Percentiles rank a stretch among this genome's conserved stretches.
These are phyloP conservation scores for Hypoxylon cercidicola DNA, from an alignment of 495 filamentous ascomycete species.

Conservation along the genomic window DNA sequence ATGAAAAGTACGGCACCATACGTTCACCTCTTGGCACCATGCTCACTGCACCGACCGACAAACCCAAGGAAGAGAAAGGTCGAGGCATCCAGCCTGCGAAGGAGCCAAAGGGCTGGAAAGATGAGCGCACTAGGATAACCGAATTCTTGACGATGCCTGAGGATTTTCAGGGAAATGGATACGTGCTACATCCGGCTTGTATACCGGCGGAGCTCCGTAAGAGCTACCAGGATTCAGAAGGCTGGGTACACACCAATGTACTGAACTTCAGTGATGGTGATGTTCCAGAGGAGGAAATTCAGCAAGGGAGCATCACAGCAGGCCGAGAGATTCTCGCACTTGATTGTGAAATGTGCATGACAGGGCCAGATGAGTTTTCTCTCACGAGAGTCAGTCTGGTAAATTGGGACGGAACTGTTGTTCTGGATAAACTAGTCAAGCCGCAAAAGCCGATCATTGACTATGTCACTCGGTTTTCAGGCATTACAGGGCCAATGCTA, in stretches of 20 bases:
- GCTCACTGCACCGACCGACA: conserved; percentile 71
- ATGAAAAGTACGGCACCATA: conserved; percentile 79
- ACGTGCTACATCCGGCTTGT: conserved; percentile 79
- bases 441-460: conserved; percentile 84
- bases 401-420: conserved; percentile 81
- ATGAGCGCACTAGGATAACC: conserved; percentile 80
- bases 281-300: conserved; percentile 73
- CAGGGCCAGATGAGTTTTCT: conserved; percentile 76
- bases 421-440: conserved; percentile 93
- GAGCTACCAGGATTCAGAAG: conserved; percentile 63
- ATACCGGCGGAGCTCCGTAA: conserved; percentile 56
- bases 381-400: conserved; percentile 89
- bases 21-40: conserved; percentile 86
- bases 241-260: conserved; percentile 87
- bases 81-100: conserved; percentile 67
- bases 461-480: conserved; percentile 90
- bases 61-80: conserved; percentile 67
- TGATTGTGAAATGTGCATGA: conserved; percentile 97
- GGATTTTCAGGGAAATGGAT: conserved; percentile 84
- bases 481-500: conserved; percentile 87
- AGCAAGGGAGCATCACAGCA: conserved; percentile 82
- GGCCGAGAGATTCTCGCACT: conserved; percentile 84
- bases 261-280: conserved; percentile 70
- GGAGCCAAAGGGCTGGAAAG: conserved; percentile 68
- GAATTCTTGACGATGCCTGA: conserved; percentile 74